Base-by-base conservation (phyloP, 768 basidiomycete genomes). In the Tephrocybe sp. region DNA sequence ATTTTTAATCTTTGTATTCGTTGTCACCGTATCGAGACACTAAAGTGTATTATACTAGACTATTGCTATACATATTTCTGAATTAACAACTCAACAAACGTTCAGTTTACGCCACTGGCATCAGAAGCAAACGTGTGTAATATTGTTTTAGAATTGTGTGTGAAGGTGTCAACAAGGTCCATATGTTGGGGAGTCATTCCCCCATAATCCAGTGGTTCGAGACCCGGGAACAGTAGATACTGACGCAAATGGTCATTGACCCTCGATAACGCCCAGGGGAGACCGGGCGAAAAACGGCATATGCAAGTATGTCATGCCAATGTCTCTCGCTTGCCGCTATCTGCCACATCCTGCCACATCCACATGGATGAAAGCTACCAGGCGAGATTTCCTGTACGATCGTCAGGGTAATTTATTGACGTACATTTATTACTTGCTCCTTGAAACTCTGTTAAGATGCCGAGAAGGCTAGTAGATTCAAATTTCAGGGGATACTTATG, bases 41-140 rank as follows among this genome's bases (percentile, higher is more conserved):
- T 52, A 60, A 66, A 64, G 57, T 69, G 69, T 71, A 71, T 68
- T 64, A 62, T 68, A 68, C 61, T 57, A 59, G 56, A 65, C 56
- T 66, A 66, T 45, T 68, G 61, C 61, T 67, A 70, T 68, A 52
- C 54, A 56, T 59, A 58, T 58, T 61, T 57, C 49, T 61, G 54
- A 36, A 45, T 27, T 39, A 43, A 18, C 18, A 15, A 25, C n/a
- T n/a, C n/a, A n/a, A n/a, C 5, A 29, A 29, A 29, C 27, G 27
- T 29, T 29, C 27, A 29, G 11, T 29, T 11, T 11, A 29, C 27
- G 27, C 27, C 27, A 29, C 27, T 29, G 6, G 27, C 11, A 5
- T 29, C 27, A 11, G 27, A 29, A 11, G 27, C 27, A 29, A 29
- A 11, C n/a, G 29, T 12, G 12, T 30, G 29, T 30, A 30, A 30